Base-by-base conservation (phyloP, 2,329 filamentous ascomycete genomes). In the Monosporascus cannonballus region DNA sequence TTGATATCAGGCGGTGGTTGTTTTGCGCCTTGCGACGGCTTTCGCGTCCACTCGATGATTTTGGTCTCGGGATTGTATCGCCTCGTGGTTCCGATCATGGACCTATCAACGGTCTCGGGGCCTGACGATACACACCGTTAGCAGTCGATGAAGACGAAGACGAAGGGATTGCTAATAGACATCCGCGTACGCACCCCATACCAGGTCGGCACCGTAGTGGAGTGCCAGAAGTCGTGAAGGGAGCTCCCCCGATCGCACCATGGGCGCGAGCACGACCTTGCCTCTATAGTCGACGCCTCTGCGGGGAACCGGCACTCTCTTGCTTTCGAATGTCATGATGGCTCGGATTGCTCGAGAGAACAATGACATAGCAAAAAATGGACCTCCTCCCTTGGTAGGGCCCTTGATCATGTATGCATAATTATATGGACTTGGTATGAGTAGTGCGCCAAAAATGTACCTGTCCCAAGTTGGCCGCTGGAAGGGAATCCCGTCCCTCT, bases 241-340 rank as follows among this genome's bases (percentile, higher is more conserved):
- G 55, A 96, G 76, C 76, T 99, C 94, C 67, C 94, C 94, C n/a
- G 90, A 96, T 61, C 94, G 87, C 53, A 96, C 93, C 94, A 99
- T 99, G 41, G 94, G 94, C 56, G 94, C 94, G 58, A 99, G 86
- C 45, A 97, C 94, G 59, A 97, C 74, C 72, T 95, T 96, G 72
- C 89, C 88, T 62, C 93, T 84, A 73, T 96, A 97, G 75, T 96
- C 91, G 64, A 96, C 91, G 49, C 93, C 93, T 70, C 87, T 88
- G 56, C 78, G 81, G 59, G 93, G 93, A 60, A 96, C 96, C 49
- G 90, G 86, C 38, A 96, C 89, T 67, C 78, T 84, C 67, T 87
- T 85, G 55, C 76, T 63, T 62, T 74, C 71, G 51, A 78, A 69
- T 64, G 79, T 76, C 83, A 87, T 89, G 67, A 72, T 75, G 69